Base-by-base conservation (phyloP, 257 asterid genomes). In the Ocimum tenuiflorum region DNA sequence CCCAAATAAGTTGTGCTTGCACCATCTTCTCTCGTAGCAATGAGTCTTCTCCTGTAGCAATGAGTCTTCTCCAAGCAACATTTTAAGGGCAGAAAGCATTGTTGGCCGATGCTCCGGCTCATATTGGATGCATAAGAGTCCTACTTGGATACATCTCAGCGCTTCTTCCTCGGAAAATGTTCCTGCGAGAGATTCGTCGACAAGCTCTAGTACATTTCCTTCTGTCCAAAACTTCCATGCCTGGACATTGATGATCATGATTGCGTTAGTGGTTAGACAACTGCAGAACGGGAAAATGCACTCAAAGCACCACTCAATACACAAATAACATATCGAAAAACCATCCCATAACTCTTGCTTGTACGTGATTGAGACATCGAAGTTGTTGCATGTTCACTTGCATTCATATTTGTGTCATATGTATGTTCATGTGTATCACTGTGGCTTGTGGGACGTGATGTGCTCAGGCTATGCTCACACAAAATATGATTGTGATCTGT, bases 141-240 rank as follows among this genome's bases (percentile, higher is more conserved):
- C 65, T 43, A 75, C 61, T 23, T 65, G 65, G 7, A 75, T 58
- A 20, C 73, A 75, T 65, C 76, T 41, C 56, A 8, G 0, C 3
- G 51, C 79, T 66, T 65, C 67, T 11, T 65, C 70, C 3, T 3
- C 22, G 5, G 54, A 3, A 57, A 35, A 59, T 5, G 22, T 65
- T 8, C 12, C 43, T 3, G 22, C 61, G 2, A 65, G 57, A 14
- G 38, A 49, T 45, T 33, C 5, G 33, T 50, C 59, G 12, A 75
- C 58, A 7, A 58, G n/a, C 18, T 56, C 43, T 47, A 64, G 0
- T 19, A 61, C 52, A 38, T 57, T 52, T 49, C 62, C 61, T 62
- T 73, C 48, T 1, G 2, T 55, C 68, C 56, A 61, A 42, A 35
- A 0, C 35, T 61, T 12, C 74, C 46, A 62, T 4, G 56, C 63